phyloP scores from a whole-genome alignment of 2,329 filamentous ascomycete genomes.

The Trichoderma oligosporum region DNA sequence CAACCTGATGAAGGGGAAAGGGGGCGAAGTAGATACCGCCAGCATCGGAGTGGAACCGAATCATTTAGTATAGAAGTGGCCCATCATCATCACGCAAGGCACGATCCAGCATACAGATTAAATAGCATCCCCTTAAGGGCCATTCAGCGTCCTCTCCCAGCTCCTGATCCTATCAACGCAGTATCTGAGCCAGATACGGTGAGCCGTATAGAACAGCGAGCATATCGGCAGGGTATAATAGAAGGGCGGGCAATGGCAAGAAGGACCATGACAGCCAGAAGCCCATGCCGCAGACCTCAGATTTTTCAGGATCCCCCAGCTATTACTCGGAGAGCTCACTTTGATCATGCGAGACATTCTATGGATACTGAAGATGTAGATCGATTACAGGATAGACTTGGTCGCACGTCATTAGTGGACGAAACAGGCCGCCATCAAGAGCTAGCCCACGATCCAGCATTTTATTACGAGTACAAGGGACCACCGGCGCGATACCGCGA shows the following conservation, averaged over 20 bases:
- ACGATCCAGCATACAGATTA: not conserved
- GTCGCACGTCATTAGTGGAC: not conserved
- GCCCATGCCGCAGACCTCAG: not conserved
- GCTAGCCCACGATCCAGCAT: not conserved
- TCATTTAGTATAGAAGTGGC: not conserved
- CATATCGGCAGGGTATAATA: not conserved
- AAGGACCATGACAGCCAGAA: not conserved
- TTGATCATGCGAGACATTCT: not conserved
- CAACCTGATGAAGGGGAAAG: not conserved
- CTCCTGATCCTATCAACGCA: constrained; percentile 1
- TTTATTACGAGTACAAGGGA: not conserved
- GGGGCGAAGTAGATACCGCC: not conserved
- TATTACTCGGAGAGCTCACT: not conserved
- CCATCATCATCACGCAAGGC: not conserved
- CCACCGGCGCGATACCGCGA: not conserved
- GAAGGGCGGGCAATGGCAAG: not conserved
- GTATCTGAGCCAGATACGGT: not conserved
- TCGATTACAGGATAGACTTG: not conserved
- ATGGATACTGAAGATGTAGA: not conserved
- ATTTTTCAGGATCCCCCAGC: not conserved
- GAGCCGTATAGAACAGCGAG: not conserved
- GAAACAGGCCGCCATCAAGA: not conserved
- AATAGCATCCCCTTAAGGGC: not conserved
- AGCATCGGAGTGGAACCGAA: not conserved
- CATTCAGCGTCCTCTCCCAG: not conserved